Evolutionary conservation across 495 filamentous ascomycete species (phyloP).

Genomic region (Neurospora terricola): DNA sequence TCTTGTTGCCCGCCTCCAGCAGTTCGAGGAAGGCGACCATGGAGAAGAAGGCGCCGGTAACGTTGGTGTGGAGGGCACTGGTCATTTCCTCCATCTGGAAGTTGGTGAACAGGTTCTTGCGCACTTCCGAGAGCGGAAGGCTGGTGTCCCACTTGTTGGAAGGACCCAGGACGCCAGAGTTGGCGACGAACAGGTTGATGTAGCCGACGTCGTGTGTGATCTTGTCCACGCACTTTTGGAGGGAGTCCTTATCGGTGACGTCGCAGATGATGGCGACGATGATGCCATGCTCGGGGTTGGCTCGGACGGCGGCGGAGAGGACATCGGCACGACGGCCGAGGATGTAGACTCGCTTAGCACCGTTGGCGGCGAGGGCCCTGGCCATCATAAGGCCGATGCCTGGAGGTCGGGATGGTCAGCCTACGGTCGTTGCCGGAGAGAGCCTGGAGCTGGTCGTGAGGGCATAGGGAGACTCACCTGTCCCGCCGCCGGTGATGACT

Average conservation of each 20-base stretch:
- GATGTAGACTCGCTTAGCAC: constrained; percentile 60
- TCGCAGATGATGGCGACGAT: constrained; percentile 54
- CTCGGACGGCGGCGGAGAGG: constrained; percentile 29
- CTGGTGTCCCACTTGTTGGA: constrained; percentile 21
- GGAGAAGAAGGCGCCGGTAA: constrained; percentile 51
- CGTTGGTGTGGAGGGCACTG: constrained; percentile 46
- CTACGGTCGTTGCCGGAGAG: neutral
- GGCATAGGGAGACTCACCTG: constrained; percentile 25
- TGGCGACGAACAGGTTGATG: constrained; percentile 58
- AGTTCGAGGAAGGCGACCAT: constrained; percentile 54
- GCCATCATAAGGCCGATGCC: constrained; percentile 60
- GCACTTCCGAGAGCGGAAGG: constrained; percentile 31
- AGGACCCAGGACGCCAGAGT: constrained; percentile 44
- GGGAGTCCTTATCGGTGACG: constrained; percentile 51
- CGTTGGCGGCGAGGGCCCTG: constrained; percentile 50
- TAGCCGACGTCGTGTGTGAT: constrained; percentile 30
- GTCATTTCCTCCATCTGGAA: constrained; percentile 42
- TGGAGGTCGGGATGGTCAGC: constrained; percentile 9
- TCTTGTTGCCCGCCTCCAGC: constrained; percentile 54
- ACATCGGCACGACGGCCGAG: constrained; percentile 48
- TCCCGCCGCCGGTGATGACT: constrained; percentile 52
- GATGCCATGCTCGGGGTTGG: constrained; percentile 12
- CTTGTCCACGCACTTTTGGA: constrained; percentile 45
- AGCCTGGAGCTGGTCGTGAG: neutral
- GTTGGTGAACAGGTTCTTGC: constrained; percentile 25